Conservation (phyloP, 805 yeast species). For the Saturnispora saitoi region DNA sequence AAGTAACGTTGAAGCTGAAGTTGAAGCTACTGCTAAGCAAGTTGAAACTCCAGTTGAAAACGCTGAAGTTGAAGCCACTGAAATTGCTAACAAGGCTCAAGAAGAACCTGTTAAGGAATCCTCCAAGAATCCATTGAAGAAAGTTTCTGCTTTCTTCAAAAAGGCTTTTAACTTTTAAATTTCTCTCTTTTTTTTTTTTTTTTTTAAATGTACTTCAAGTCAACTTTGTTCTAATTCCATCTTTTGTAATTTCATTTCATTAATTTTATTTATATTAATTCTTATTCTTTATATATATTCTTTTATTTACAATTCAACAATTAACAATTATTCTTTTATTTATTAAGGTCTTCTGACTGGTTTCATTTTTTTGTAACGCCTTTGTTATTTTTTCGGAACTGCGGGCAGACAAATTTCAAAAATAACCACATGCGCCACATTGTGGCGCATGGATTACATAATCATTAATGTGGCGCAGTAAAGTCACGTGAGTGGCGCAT, state of each 20-base stretch:
- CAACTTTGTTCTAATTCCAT: background rate
- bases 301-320: background rate
- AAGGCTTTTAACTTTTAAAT: slow-evolving; percentile 14
- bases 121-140: slow-evolving; percentile 17
- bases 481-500: too few relatives aligned
- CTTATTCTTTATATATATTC: background rate
- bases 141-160: slow-evolving; percentile 25
- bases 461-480: too few relatives aligned
- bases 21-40: slow-evolving; percentile 6
- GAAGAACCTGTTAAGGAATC: slow-evolving; percentile 2
- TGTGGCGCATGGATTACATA: too few relatives aligned
- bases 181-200: background rate
- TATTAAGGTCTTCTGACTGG: too few relatives aligned
- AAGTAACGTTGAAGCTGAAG: slow-evolving; percentile 4
- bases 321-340: too few relatives aligned
- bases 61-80: slow-evolving; percentile 5
- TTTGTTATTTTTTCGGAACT: too few relatives aligned
- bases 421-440: too few relatives aligned
- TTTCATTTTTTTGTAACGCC: too few relatives aligned
- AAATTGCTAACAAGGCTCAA: background rate
- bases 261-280: background rate
- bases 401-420: too few relatives aligned
- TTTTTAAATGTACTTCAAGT: background rate
- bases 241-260: background rate
- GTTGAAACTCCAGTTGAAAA: slow-evolving; percentile 5